phyloP scores from a whole-genome alignment of 116 monocot species.

The Iris pallida region DNA sequence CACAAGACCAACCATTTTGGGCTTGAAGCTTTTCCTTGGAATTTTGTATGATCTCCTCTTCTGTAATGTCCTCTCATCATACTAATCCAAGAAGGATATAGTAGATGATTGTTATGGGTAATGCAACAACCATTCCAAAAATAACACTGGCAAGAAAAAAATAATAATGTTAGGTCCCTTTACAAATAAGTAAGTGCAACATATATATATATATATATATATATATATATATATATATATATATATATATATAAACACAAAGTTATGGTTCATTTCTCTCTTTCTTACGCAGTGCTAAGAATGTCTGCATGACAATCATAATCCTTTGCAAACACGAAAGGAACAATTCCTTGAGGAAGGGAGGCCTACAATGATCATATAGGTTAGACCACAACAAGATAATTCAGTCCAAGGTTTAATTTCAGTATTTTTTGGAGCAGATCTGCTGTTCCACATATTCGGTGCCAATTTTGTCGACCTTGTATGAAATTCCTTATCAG shows the following conservation, averaged over 20 bases:
- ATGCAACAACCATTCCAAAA: conserved; percentile 10
- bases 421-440: no score
- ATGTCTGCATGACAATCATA: conserved; percentile 17
- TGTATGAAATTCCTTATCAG: no score
- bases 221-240: no score
- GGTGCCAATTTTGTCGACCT: no score
- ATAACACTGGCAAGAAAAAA: conserved; percentile 4
- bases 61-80: background rate
- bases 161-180: background rate
- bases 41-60: background rate
- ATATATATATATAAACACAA: background rate
- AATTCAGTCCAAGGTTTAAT: background rate
- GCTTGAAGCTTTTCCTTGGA: no score
- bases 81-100: conserved; percentile 8
- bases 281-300: conserved; percentile 11
- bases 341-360: conserved; percentile 16
- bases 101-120: conserved; percentile 9
- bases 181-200: background rate
- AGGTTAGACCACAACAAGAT: background rate
- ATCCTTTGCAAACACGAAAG: conserved; percentile 21
- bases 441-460: no score
- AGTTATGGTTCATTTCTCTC: background rate
- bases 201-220: no score
- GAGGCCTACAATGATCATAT: conserved; percentile 8
- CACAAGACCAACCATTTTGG: no score